Evolutionary conservation across 2,329 filamentous ascomycete species (phyloP).

Genomic region (Chrysoporthe cubensis): DNA sequence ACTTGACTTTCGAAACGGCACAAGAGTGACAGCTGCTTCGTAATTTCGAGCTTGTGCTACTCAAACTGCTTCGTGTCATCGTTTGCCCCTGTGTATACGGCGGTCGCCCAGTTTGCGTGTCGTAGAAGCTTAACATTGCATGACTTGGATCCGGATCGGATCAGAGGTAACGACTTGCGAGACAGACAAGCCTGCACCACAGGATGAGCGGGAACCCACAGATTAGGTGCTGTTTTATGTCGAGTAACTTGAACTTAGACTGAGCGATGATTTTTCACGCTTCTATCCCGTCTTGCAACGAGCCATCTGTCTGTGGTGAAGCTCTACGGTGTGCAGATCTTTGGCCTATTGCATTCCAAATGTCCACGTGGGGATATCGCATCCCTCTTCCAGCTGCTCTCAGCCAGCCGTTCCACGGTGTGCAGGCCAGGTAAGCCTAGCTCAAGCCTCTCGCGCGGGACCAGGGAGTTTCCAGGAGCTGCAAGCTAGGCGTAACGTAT

Average conservation of each 20-base stretch:
- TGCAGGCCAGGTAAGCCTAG: slow-evolving; percentile 1
- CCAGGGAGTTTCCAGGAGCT: not conserved
- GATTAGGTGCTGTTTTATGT: not conserved
- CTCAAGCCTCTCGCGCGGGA: slow-evolving; percentile 10
- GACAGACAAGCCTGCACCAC: not conserved
- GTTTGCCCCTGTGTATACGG: slow-evolving; percentile 3
- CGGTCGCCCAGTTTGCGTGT: not conserved
- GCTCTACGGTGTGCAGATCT: not conserved
- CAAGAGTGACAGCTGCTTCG: slow-evolving; percentile 43
- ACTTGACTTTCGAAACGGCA: slow-evolving; percentile 43
- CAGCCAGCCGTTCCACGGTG: slow-evolving; percentile 13
- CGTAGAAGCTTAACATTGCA: slow-evolving; percentile 7
- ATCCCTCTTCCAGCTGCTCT: not conserved
- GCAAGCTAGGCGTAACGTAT: not conserved
- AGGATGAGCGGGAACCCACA: not conserved
- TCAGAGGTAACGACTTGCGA: slow-evolving; percentile 1
- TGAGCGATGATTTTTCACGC: not conserved
- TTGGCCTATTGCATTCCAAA: slow-evolving; percentile 1
- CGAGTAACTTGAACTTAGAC: not conserved
- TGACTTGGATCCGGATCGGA: not conserved
- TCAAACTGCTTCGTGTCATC: slow-evolving; percentile 6
- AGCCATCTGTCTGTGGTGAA: not conserved
- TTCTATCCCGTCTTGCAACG: not conserved
- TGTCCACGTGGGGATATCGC: not conserved
- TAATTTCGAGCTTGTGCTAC: slow-evolving; percentile 32